Percentiles rank a stretch among this genome's conserved stretches.
Conservation (phyloP, 805 yeast genomes). For the Deakozyma indianensis region DNA sequence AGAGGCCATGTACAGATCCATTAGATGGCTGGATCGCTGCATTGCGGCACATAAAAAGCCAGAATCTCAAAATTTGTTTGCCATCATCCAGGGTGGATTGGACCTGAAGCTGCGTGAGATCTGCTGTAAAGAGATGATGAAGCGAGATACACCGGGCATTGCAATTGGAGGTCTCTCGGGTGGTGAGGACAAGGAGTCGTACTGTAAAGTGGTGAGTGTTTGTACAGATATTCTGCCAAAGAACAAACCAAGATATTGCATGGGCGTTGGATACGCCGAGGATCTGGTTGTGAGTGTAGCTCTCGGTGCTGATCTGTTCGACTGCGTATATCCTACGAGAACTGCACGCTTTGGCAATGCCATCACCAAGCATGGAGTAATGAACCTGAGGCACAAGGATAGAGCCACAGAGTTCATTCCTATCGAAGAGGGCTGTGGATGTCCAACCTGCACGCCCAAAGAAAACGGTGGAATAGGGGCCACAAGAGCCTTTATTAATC, state of each 20-base stretch:
- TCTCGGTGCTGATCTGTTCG: constrained; percentile 32
- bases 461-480: constrained; percentile 22
- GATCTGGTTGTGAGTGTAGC: constrained; percentile 32
- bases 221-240: constrained; percentile 29
- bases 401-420: constrained; percentile 23
- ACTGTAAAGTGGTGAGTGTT: constrained; percentile 25
- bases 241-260: constrained; percentile 29
- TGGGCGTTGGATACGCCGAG: constrained; percentile 36
- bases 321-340: constrained; percentile 32
- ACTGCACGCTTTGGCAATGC: constrained; percentile 33
- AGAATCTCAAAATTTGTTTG: constrained; percentile 27
- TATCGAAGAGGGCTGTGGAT: constrained; percentile 26
- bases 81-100: constrained; percentile 33
- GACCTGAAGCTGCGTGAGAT: constrained; percentile 23
- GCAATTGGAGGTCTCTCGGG: constrained; percentile 35
- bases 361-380: constrained; percentile 23
- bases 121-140: constrained; percentile 29
- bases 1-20: constrained; percentile 30
- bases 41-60: constrained; percentile 29
- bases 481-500: constrained; percentile 24
- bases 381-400: constrained; percentile 22
- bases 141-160: constrained; percentile 31
- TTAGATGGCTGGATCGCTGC: constrained; percentile 32
- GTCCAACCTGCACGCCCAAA: constrained; percentile 25
- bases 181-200: constrained; percentile 28